Base-by-base conservation (phyloP, 2,329 filamentous ascomycete genomes). In the Pestalotiopsis sp. region DNA sequence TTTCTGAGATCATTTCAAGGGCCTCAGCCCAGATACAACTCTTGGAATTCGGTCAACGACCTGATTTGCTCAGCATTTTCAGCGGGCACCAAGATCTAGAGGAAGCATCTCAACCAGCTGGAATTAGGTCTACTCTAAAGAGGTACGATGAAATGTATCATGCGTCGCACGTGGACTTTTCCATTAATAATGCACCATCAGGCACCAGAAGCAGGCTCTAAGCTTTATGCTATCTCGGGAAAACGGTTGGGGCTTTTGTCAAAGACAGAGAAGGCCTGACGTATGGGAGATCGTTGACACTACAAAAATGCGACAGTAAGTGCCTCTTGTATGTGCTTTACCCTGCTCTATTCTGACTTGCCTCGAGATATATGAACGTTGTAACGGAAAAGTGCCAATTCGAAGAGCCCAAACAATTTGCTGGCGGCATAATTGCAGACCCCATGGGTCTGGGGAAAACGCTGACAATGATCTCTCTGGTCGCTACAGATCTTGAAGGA, bases 381-480 rank as follows among this genome's bases (percentile, higher is more conserved):
- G 41, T n/a, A n/a, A 14, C 41, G 3, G 41, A 49, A n/a, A n/a
- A 14, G 6, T 14, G 41, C 14, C 71, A 73, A 38, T 3, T 45
- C 31, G 65, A 72, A 39, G 61, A 67, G 20, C 74, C 72, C 13
- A 17, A 60, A 9, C 6, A 66, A 13, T 76, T 74, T 63, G 57
- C 66, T 52, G 76, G 76, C 39, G 75, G 76, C 5, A 72, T 77
- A 23, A 52, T 77, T 17, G 75, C 75, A 6, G 76, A 78, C 60
- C 64, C 70, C 1, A 78, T 77, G 76, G 76, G 76, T 17, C 68
- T 78, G 6, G 76, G 76, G 3, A 78, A 78, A 64, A 72, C 75
- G 3, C 66, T 74, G 6, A 75, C 67, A 4, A 74, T 76, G 69
- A 70, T 77, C 7, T 66, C 75, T 13, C 66, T 78, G 4, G 69